Evolutionary conservation across 1,139 yeast genomes (phyloP).

Genomic region (Hanseniaspora uvarum): DNA sequence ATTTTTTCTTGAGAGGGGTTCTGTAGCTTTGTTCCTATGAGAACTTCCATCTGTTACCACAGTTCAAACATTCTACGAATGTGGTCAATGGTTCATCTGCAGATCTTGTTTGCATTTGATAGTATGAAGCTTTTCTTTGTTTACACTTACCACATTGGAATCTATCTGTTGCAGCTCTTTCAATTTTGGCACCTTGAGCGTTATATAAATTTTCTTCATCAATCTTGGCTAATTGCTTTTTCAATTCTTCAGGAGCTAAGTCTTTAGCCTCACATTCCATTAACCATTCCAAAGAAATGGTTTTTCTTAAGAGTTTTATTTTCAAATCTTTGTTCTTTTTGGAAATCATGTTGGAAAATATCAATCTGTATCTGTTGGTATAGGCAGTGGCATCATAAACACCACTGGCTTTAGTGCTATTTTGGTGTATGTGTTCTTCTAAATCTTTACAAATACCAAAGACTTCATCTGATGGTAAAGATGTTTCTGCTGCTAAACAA

Average conservation of each 20-base stretch:
- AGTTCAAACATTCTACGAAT: conserved; percentile 91
- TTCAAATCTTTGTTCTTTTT: conserved; percentile 82
- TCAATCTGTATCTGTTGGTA: conserved; percentile 70
- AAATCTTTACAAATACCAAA: conserved; percentile 58
- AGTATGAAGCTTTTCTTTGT: conserved; percentile 89
- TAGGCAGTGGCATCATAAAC: conserved; percentile 35
- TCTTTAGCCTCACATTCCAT: conserved; percentile 82
- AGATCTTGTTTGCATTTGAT: conserved; percentile 94
- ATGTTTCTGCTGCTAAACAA: conserved; percentile 74
- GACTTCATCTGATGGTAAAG: conserved; percentile 46
- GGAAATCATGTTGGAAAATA: conserved; percentile 76
- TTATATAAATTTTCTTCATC: conserved; percentile 84
- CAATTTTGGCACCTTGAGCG: conserved; percentile 97
- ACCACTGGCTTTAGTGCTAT: conserved; percentile 17
- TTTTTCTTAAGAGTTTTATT: conserved; percentile 53
- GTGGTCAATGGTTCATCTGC: conserved; percentile 99
- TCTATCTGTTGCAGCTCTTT: conserved; percentile 90
- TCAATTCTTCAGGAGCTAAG: conserved; percentile 83
- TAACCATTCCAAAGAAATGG: conserved; percentile 52
- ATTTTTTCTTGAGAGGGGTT: background rate
- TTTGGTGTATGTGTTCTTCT: conserved; percentile 49
- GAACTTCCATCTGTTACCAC: conserved; percentile 97
- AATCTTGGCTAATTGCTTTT: conserved; percentile 73
- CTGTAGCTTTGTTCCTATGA: conserved; percentile 34
- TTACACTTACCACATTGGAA: conserved; percentile 97